Evolutionary conservation across 352 stramenopile species (phyloP).

Genomic region (Pythium volutum): DNA sequence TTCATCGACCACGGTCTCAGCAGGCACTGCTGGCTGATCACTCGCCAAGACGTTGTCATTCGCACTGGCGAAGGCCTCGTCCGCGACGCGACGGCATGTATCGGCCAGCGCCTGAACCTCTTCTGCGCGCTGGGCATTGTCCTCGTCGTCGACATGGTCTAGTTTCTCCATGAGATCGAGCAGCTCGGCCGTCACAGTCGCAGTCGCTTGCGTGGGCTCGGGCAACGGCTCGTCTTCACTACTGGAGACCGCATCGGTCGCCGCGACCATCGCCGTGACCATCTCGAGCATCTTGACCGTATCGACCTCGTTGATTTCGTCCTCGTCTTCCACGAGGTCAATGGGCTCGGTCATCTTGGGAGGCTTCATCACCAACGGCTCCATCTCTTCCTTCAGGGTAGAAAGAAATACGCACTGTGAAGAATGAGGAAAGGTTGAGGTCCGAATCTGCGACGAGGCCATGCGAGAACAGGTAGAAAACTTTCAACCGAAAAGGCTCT

Average conservation of each 20-base stretch:
- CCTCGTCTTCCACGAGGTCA: constrained; percentile 1
- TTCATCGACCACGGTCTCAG: not conserved
- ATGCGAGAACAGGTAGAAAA: not conserved
- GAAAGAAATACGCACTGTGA: no score
- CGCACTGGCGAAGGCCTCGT: not conserved
- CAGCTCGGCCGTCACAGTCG: no score
- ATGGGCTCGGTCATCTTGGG: not conserved
- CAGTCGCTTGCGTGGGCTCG: not conserved
- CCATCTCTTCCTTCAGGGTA: not conserved
- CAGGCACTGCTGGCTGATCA: not conserved
- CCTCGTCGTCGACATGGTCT: not conserved
- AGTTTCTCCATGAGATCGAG: not conserved
- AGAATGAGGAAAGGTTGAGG: not conserved
- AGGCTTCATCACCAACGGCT: not conserved
- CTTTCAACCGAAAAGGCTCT: no score
- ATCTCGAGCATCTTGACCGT: constrained; percentile 1
- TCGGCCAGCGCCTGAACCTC: constrained; percentile 2
- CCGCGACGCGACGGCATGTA: not conserved
- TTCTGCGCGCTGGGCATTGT: not conserved
- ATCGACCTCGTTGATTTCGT: not conserved
- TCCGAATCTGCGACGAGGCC: constrained; percentile 8
- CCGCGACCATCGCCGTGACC: not conserved
- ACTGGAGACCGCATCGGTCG: not conserved
- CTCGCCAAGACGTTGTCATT: not conserved
- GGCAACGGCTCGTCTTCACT: constrained; percentile 1